A percentile compares a stretch with the other conserved stretches of the same genome.
Conservation (phyloP, 2,329 filamentous ascomycete species). For the Nigrospora oryzae region DNA sequence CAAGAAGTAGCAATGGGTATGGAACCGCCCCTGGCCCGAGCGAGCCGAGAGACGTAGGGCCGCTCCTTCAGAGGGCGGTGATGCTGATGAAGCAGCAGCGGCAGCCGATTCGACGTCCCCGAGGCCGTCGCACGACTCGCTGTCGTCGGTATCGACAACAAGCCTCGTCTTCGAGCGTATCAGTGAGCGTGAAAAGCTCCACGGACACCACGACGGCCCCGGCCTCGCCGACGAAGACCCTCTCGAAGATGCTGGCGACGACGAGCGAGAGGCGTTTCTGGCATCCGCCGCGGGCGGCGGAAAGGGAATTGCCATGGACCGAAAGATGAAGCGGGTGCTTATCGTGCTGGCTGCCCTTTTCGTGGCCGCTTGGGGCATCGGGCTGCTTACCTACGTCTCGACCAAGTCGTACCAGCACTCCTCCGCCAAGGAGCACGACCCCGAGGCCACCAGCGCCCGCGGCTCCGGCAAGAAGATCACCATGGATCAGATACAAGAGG, state of each 20-base stretch:
- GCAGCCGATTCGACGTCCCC: constrained; percentile 10
- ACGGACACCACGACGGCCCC: constrained; percentile 20
- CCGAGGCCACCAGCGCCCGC: constrained; percentile 49
- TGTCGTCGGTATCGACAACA: constrained; percentile 74
- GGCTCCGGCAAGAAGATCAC: constrained; percentile 66
- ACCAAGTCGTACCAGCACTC: constrained; percentile 58
- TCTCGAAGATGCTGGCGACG: constrained; percentile 30
- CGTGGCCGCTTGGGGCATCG: constrained; percentile 59
- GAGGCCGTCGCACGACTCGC: constrained; percentile 46
- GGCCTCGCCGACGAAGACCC: constrained; percentile 36
- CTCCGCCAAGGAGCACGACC: constrained; percentile 57
- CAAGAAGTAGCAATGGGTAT: not conserved
- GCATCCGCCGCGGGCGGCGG: constrained; percentile 23
- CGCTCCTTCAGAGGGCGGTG: no score
- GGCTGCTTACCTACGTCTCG: constrained; percentile 58
- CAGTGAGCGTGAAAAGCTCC: constrained; percentile 41
- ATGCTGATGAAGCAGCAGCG: no score
- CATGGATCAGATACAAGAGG: constrained; percentile 59
- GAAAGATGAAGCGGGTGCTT: constrained; percentile 52
- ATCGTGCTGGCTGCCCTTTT: constrained; percentile 54
- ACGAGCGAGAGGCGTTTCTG: constrained; percentile 46
- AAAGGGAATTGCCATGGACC: constrained; percentile 52
- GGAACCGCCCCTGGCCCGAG: not conserved
- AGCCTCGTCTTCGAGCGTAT: constrained; percentile 76
- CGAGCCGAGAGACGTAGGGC: no score